Conservation (phyloP, 1,139 yeast species). For the Blastobotrys serpentis region DNA sequence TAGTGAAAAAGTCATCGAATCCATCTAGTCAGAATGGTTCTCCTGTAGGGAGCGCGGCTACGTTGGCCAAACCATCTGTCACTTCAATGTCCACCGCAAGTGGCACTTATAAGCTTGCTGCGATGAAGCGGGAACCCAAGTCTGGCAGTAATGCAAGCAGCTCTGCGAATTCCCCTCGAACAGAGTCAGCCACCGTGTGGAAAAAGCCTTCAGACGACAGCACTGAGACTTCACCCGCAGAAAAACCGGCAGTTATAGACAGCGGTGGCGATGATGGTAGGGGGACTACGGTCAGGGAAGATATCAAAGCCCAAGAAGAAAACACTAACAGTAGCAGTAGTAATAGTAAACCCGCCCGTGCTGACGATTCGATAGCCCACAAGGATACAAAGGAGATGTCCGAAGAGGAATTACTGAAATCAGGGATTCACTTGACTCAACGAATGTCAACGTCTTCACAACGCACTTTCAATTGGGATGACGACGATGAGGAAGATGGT, state of each 20-base stretch:
- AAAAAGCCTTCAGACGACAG: slow-evolving; percentile 24
- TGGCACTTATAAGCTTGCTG: slow-evolving; percentile 38
- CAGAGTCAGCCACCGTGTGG: slow-evolving; percentile 32
- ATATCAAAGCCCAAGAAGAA: too few relatives aligned
- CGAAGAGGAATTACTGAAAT: slow-evolving; percentile 40
- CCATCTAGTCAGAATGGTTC: slow-evolving; percentile 11
- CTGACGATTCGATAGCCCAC: too few relatives aligned
- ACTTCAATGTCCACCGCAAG: slow-evolving; percentile 35
- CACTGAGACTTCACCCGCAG: neutral
- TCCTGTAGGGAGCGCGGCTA: neutral
- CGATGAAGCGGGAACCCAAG: slow-evolving; percentile 33
- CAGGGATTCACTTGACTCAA: slow-evolving; percentile 40
- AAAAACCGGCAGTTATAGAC: slow-evolving; percentile 11
- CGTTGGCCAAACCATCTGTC: slow-evolving; percentile 23
- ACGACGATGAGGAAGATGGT: slow-evolving; percentile 44
- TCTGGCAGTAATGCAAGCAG: slow-evolving; percentile 22
- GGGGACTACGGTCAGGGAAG: too few relatives aligned
- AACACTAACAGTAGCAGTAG: slow-evolving; percentile 8
- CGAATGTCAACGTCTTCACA: slow-evolving; percentile 32
- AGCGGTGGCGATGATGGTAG: too few relatives aligned
- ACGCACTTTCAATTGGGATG: slow-evolving; percentile 42
- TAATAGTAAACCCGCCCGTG: too few relatives aligned
- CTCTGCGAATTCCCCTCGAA: slow-evolving; percentile 27
- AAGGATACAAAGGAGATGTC: slow-evolving; percentile 21
- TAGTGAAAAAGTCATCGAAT: slow-evolving; percentile 11